Evolutionary conservation across 1,139 yeast genomes (phyloP).

Genomic region (Geotrichum europaeum): DNA sequence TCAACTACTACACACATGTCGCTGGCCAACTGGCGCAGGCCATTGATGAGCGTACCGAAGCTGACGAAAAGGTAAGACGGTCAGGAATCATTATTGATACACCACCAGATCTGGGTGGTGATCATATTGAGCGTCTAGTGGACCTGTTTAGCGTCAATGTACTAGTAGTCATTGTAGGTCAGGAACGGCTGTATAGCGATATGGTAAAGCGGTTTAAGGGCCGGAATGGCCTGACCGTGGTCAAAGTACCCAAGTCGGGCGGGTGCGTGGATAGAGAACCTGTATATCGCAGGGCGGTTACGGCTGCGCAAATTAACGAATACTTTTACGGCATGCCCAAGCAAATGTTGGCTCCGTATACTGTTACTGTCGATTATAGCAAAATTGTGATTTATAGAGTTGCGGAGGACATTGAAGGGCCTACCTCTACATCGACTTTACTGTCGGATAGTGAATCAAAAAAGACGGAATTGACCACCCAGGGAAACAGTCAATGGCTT

Average conservation of each 20-base stretch:
- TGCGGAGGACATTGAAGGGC: slow-evolving; percentile 28
- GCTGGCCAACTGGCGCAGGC: slow-evolving; percentile 55
- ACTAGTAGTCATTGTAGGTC: slow-evolving; percentile 37
- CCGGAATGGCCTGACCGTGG: slow-evolving; percentile 33
- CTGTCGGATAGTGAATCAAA: not conserved
- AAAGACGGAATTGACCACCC: not conserved
- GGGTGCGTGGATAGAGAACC: slow-evolving; percentile 76
- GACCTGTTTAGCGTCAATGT: slow-evolving; percentile 49
- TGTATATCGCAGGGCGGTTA: slow-evolving; percentile 58
- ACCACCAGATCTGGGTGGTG: slow-evolving; percentile 41
- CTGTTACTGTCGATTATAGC: slow-evolving; percentile 49
- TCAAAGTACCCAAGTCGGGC: slow-evolving; percentile 64
- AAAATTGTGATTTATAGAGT: slow-evolving; percentile 50
- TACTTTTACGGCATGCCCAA: slow-evolving; percentile 78
- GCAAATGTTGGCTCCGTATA: slow-evolving; percentile 70
- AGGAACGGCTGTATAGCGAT: slow-evolving; percentile 55
- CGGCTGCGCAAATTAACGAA: slow-evolving; percentile 72
- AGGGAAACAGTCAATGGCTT: slow-evolving; percentile 21
- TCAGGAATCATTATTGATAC: slow-evolving; percentile 79
- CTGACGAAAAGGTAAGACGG: slow-evolving; percentile 47
- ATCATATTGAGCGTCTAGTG: slow-evolving; percentile 51
- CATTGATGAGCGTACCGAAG: slow-evolving; percentile 47
- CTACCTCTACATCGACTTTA: not conserved
- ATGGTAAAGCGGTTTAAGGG: slow-evolving; percentile 45
- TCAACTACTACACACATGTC: slow-evolving; percentile 52